Conservation (phyloP, 2,329 filamentous ascomycete genomes). For the Talaromyces sp. region DNA sequence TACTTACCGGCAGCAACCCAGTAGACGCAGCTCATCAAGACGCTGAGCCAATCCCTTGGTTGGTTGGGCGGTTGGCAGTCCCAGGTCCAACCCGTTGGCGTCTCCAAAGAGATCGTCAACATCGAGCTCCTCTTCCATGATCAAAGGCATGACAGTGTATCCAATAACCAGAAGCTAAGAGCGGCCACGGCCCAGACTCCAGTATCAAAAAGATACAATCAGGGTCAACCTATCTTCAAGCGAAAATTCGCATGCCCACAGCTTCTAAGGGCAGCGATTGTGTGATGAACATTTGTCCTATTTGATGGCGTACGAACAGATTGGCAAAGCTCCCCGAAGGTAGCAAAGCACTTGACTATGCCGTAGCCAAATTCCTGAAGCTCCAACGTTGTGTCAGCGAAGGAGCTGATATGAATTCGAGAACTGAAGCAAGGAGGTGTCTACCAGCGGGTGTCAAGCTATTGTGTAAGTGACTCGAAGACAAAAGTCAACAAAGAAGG, state of each 20-base stretch:
- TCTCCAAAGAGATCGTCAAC: slow-evolving; percentile 76
- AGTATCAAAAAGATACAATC: neutral
- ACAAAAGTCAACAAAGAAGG: too few species aligned
- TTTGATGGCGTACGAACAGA: neutral
- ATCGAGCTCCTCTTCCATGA: slow-evolving; percentile 54
- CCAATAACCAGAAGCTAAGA: neutral
- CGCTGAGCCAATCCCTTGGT: slow-evolving; percentile 67
- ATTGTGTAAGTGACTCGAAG: neutral
- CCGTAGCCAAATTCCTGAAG: neutral
- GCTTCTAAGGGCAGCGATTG: neutral
- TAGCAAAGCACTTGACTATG: neutral
- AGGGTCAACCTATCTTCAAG: neutral
- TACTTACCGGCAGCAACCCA: slow-evolving; percentile 78
- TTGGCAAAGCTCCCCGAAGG: neutral
- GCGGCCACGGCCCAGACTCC: neutral
- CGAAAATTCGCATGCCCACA: neutral
- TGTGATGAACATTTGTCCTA: neutral
- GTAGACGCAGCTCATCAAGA: slow-evolving; percentile 69
- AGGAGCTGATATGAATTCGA: neutral
- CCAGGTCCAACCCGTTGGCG: slow-evolving; percentile 55
- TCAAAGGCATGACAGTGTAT: slow-evolving; percentile 45
- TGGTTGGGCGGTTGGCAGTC: slow-evolving; percentile 51
- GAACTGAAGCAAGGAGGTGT: neutral
- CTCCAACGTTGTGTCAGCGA: neutral
- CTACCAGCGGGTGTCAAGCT: neutral